These are phyloP conservation scores for Apiospora koreana DNA, from an alignment of 2,329 filamentous ascomycete genomes.

Conservation along the genomic window DNA sequence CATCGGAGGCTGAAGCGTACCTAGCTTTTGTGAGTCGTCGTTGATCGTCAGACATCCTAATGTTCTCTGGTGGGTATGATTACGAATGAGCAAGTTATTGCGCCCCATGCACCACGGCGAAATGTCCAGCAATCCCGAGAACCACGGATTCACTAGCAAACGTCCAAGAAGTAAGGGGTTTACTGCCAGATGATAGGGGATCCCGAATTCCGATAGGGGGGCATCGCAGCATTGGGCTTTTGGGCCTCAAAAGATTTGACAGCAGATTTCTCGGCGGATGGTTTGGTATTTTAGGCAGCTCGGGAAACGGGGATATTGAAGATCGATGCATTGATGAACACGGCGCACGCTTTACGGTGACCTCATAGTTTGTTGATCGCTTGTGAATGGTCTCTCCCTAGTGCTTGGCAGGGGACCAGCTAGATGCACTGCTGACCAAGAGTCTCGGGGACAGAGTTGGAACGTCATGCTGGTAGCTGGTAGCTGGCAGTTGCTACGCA, in stretches of 20 bases:
- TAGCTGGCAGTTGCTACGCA: neutral
- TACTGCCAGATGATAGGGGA: neutral
- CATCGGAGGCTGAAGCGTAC: neutral
- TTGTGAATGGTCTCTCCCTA: neutral
- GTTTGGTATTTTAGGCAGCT: neutral
- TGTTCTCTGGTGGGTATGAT: slow-evolving; percentile 1
- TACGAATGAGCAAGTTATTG: neutral
- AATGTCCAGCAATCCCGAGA: neutral
- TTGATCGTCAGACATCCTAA: neutral
- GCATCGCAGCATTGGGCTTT: neutral
- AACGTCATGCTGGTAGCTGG: no score
- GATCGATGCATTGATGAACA: neutral
- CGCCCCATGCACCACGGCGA: neutral
- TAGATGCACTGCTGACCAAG: neutral
- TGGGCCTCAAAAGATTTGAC: neutral
- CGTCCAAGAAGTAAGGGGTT: neutral
- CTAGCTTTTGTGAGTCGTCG: neutral
- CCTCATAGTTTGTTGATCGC: slow-evolving; percentile 6
- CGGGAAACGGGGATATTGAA: neutral
- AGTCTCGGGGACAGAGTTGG: neutral
- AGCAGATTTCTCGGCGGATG: neutral
- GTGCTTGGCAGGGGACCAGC: slow-evolving; percentile 1
- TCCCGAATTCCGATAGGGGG: neutral
- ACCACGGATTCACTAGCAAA: neutral
- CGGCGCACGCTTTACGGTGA: neutral